These are phyloP conservation scores for Clitoria ternatea DNA, from an alignment of 306 rosid genomes.

Conservation along the genomic window DNA sequence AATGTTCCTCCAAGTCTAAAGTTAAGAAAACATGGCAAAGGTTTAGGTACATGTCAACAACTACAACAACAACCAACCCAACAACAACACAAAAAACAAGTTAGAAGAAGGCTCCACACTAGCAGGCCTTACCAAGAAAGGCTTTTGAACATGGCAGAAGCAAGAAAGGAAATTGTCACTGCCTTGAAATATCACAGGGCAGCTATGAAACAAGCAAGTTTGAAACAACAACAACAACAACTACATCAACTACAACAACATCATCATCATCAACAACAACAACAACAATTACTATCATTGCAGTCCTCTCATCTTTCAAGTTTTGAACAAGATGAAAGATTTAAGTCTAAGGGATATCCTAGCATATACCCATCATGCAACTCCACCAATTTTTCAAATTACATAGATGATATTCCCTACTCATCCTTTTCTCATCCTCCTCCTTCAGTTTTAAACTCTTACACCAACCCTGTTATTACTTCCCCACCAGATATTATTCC, in stretches of 20 bases:
- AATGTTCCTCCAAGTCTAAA: conserved; percentile 8
- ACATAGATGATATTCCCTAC: conserved; percentile 24
- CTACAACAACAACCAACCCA: conserved; percentile 16
- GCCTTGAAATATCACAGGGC: conserved; percentile 86
- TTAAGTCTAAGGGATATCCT: conserved; percentile 46
- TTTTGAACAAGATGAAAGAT: conserved; percentile 39
- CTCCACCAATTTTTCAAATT: conserved; percentile 29
- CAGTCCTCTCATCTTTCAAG: conserved; percentile 20
- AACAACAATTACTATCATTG: background rate
- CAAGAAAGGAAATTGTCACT: conserved; percentile 76
- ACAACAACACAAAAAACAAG: conserved; percentile 54
- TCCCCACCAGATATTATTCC: conserved; percentile 37
- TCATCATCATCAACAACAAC: conserved; percentile 7
- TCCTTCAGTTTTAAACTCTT: conserved; percentile 23
- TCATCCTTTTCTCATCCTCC: conserved; percentile 24
- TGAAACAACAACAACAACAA: conserved; percentile 35
- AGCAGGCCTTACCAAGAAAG: conserved; percentile 66
- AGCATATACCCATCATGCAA: conserved; percentile 45
- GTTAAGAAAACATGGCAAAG: conserved; percentile 26
- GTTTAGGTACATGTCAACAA: conserved; percentile 19
- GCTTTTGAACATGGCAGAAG: conserved; percentile 87
- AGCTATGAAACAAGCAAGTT: conserved; percentile 56
- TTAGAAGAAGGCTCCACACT: conserved; percentile 65
- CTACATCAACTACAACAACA: conserved; percentile 36
- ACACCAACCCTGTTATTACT: conserved; percentile 30